Base-by-base conservation (phyloP, 495 filamentous ascomycete species). In the Neurospora tetraspora region DNA sequence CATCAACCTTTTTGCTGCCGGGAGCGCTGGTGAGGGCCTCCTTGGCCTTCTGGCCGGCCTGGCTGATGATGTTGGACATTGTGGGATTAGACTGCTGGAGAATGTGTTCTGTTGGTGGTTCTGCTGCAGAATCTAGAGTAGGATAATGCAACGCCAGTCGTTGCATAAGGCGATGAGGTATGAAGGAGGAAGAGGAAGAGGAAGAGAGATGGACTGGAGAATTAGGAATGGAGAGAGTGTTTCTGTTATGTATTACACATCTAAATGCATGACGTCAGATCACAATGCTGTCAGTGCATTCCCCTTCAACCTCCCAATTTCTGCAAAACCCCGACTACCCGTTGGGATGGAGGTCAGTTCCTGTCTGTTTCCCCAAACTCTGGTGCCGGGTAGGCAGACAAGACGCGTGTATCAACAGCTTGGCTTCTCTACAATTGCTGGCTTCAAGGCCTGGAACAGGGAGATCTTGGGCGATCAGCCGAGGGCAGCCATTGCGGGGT, bases 1-100 rank as follows among this genome's bases (percentile, higher is more conserved):
- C 82, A 8, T 77, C 76, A 71, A 79, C 73, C 81, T 86, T 86
- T 69, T 80, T 80, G 72, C 71, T 73, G 69, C 39, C 70, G 68
- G 71, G 72, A 10, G 72, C 68, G 39, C 81, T 80, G 68, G 78
- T 77, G 71, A 80, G 77, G 37, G 77, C 78, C 40, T 81, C 77
- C 43, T 78, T 69, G 34, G 74, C 77, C 71, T 76, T 78, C 38
- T 79, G 70, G 71, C 77, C 71, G 39, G 78, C 70, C 65, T 76
- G 70, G 39, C 75, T 71, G 31, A 78, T 69, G 34, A 78, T 71
- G 14, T 59, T 59, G 27, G 77, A 71, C 72, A 78, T 77, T 1
- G 4, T 34, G 53, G 27, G 53, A 65, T 18, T 34, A 1, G 53
- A 34, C 53, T 65, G 53, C 53, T 65, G 53, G 27, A 65, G 53